These are phyloP conservation scores for Ceratocystis cacaofunesta DNA, from an alignment of 2,329 filamentous ascomycete genomes.

Conservation along the genomic window DNA sequence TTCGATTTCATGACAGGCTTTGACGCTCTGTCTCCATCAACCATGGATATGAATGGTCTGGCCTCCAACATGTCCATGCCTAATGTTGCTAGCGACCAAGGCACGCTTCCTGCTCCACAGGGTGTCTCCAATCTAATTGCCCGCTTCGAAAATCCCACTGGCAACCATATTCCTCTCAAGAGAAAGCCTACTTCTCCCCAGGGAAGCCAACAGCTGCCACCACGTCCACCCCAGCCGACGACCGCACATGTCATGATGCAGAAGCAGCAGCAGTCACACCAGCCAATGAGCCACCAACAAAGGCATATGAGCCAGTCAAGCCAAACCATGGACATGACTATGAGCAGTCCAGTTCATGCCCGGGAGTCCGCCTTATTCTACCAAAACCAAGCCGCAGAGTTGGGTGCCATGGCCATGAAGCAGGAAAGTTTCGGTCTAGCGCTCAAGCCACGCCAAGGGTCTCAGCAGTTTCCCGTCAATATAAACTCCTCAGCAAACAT, in stretches of 20 bases:
- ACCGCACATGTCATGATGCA: conserved; percentile 7
- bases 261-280: conserved; percentile 11
- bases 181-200: conserved; percentile 6
- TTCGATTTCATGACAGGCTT: conserved; percentile 1
- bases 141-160: conserved; percentile 15
- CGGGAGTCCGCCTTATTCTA: conserved; percentile 2
- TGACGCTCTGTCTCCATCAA: conserved; percentile 2
- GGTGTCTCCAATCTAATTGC: conserved; percentile 17
- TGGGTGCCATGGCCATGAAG: conserved; percentile 3
- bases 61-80: conserved; percentile 6
- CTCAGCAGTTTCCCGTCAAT: background rate
- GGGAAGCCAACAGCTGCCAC: conserved; percentile 11
- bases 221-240: conserved; percentile 7
- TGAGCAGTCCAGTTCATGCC: background rate
- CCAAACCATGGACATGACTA: background rate
- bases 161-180: conserved; percentile 3
- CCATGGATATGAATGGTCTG: background rate
- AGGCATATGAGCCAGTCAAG: conserved; percentile 12
- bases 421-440: background rate
- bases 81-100: background rate
- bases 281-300: conserved; percentile 15
- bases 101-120: background rate
- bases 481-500: background rate
- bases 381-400: conserved; percentile 2
- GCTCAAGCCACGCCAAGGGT: conserved; percentile 2